These are phyloP conservation scores for Colletotrichum camelliae DNA, from an alignment of 2,329 filamentous ascomycete species.

Conservation along the genomic window DNA sequence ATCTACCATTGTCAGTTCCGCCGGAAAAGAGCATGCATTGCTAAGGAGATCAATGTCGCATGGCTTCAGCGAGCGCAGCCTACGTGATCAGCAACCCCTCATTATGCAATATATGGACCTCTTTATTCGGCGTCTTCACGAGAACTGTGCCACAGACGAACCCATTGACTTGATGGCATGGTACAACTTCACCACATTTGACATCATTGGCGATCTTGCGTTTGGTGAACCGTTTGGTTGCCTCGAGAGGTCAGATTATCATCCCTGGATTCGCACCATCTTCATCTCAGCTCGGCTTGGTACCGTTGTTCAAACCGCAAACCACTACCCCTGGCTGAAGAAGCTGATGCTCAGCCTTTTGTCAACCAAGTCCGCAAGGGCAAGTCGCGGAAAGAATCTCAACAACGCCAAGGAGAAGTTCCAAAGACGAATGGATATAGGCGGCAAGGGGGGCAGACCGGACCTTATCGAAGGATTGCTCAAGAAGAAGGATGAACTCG, in stretches of 20 bases:
- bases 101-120: constrained; percentile 26
- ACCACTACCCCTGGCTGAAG: background rate
- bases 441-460: constrained; percentile 4
- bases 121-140: constrained; percentile 9
- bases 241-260: constrained; percentile 14
- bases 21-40: constrained; percentile 20
- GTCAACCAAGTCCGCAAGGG: background rate
- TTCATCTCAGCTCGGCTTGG: background rate
- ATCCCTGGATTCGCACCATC: constrained; percentile 7
- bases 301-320: background rate
- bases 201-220: constrained; percentile 30
- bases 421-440: constrained; percentile 5
- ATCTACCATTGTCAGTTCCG: constrained; percentile 17
- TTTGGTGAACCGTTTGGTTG: constrained; percentile 24
- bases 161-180: constrained; percentile 20
- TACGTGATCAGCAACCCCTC: constrained; percentile 33
- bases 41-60: constrained; percentile 27
- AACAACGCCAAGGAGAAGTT: constrained; percentile 1
- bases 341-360: background rate
- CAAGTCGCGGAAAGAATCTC: background rate
- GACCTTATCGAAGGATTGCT: constrained; percentile 26
- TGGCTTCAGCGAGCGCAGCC: constrained; percentile 32
- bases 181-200: constrained; percentile 23
- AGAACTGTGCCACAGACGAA: background rate
- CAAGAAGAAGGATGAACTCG: constrained; percentile 11